phyloP scores from a whole-genome alignment of 495 filamentous ascomycete species.

The Hypoxylon rickii region DNA sequence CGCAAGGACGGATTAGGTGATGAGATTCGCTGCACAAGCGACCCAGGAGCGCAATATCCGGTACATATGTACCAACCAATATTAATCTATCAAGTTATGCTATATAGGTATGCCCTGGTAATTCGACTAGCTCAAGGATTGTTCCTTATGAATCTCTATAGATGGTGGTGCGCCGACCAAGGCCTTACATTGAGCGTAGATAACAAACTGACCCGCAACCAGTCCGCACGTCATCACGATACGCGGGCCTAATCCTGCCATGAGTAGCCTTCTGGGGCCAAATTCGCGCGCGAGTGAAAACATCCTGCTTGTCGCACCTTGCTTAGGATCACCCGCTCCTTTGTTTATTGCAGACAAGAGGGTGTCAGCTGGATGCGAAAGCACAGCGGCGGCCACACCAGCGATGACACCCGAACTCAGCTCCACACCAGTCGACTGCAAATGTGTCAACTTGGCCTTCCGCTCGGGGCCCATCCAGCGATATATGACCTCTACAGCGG shows the following conservation, averaged over 20 bases:
- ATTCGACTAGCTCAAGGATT: constrained; percentile 19
- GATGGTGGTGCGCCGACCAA: constrained; percentile 41
- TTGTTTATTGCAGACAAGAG: constrained; percentile 94
- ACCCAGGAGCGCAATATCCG: too few relatives aligned
- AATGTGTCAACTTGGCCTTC: constrained; percentile 37
- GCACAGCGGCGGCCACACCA: constrained; percentile 82
- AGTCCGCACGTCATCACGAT: constrained; percentile 44
- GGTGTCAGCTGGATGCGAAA: constrained; percentile 88
- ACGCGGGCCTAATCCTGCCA: constrained; percentile 41
- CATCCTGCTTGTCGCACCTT: constrained; percentile 40
- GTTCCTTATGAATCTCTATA: constrained; percentile 44
- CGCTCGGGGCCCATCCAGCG: constrained; percentile 41
- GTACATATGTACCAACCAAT: too few relatives aligned
- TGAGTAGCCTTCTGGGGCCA: constrained; percentile 37
- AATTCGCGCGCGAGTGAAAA: constrained; percentile 45
- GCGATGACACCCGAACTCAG: constrained; percentile 81
- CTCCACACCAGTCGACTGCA: constrained; percentile 71
- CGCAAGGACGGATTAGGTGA: constrained; percentile 35
- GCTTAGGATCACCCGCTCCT: constrained; percentile 45
- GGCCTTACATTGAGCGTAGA: constrained; percentile 45
- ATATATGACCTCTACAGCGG: constrained; percentile 41
- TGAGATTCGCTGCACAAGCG: too few relatives aligned
- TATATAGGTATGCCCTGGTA: background rate
- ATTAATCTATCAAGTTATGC: constrained; percentile 1
- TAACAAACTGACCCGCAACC: constrained; percentile 45